Evolutionary conservation across 371 early-diverging fungal genomes (phyloP).

Genomic region (Phascolomyces articulosus): DNA sequence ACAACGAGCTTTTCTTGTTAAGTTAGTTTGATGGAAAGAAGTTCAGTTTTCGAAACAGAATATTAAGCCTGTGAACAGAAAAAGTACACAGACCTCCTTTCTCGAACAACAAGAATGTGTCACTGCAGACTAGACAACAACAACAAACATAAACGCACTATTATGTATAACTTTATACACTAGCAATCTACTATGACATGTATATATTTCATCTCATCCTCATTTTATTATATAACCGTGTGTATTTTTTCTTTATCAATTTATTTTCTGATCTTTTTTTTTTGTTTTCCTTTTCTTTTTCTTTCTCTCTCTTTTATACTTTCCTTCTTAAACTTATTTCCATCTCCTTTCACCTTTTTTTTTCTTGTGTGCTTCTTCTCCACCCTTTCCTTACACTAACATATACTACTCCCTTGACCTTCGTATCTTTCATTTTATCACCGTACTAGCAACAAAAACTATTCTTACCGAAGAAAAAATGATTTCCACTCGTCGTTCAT

Average conservation of each 20-base stretch:
- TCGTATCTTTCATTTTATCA: too few relatives aligned
- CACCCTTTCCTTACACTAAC: too few relatives aligned
- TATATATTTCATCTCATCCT: too few relatives aligned
- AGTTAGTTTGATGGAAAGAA: background rate
- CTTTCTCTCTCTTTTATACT: background rate
- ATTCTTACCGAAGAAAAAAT: background rate
- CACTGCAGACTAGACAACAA: background rate
- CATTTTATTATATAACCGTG: background rate
- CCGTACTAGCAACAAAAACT: too few relatives aligned
- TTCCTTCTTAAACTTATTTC: background rate
- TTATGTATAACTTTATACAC: too few relatives aligned
- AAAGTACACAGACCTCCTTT: background rate
- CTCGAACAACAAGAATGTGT: constrained; percentile 4
- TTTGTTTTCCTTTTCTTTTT: background rate
- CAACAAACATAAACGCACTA: too few relatives aligned
- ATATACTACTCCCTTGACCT: too few relatives aligned
- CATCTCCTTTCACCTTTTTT: background rate
- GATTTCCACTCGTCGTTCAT: constrained; percentile 3
- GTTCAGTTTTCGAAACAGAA: background rate
- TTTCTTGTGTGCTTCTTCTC: too few relatives aligned
- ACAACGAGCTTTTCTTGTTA: too few relatives aligned
- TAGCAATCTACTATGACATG: too few relatives aligned
- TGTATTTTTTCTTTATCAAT: background rate
- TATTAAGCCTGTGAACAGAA: too few relatives aligned
- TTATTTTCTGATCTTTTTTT: background rate